A percentile compares a stretch with the other conserved stretches of the same genome.
These are phyloP conservation scores for Psilocybe azurescens DNA, from an alignment of 768 basidiomycete genomes.

Conservation along the genomic window DNA sequence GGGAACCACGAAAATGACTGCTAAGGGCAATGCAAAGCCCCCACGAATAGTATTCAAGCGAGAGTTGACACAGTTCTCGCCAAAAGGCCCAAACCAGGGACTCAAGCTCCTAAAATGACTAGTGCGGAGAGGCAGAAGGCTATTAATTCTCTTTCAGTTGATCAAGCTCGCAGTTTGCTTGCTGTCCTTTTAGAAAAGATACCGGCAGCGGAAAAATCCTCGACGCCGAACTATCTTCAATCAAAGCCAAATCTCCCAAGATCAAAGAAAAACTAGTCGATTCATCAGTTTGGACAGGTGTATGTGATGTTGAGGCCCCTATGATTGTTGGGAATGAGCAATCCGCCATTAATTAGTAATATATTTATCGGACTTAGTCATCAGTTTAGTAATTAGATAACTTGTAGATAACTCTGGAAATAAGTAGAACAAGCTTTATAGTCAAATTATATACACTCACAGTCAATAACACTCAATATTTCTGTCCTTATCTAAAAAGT, in stretches of 20 bases:
- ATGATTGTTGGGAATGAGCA: conserved; percentile 25
- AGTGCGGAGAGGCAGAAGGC: not conserved
- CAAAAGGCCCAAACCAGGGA: not conserved
- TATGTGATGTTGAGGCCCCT: conserved; percentile 24
- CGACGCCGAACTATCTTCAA: not conserved
- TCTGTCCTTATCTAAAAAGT: too few relatives aligned
- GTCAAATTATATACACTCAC: too few relatives aligned
- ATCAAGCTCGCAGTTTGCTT: conserved; percentile 1
- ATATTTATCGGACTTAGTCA: too few relatives aligned
- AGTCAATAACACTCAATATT: too few relatives aligned
- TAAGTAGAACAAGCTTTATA: too few relatives aligned
- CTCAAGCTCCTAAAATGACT: not conserved
- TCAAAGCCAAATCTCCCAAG: not conserved
- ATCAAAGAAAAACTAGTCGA: not conserved
- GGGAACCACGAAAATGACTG: not conserved
- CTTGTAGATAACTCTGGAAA: too few relatives aligned
- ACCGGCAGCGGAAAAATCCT: not conserved
- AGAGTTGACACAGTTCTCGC: not conserved
- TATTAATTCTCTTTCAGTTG: not conserved
- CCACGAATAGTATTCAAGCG: not conserved
- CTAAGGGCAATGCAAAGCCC: not conserved
- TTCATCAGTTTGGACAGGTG: conserved; percentile 7
- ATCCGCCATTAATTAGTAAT: too few relatives aligned
- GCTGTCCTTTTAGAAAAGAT: not conserved
- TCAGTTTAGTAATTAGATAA: too few relatives aligned